A percentile compares a stretch with the other conserved stretches of the same genome.
Evolutionary conservation across 228 moss, liverwort and hornwort genomes (phyloP).

Genomic region (Sphagnum fallax): DNA sequence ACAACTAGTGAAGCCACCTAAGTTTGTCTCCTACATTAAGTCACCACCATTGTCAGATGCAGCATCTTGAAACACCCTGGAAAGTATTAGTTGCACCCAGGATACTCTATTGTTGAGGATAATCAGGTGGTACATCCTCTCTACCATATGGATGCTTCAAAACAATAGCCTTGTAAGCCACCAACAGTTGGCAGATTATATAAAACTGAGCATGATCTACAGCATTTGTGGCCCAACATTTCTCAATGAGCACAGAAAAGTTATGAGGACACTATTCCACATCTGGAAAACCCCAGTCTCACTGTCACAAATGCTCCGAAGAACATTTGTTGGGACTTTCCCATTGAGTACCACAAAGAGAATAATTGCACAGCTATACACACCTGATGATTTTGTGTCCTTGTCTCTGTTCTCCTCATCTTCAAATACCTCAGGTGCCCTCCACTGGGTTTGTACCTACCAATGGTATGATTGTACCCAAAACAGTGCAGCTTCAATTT

Average conservation of each 20-base stretch:
- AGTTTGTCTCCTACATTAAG: no score
- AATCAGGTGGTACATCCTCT: no score
- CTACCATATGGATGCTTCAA: constrained; percentile 8
- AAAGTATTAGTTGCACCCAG: no score
- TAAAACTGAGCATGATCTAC: constrained; percentile 25
- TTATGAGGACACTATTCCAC: constrained; percentile 18
- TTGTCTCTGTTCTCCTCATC: constrained; percentile 11
- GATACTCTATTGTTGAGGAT: no score
- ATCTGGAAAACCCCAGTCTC: constrained; percentile 20
- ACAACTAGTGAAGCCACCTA: no score
- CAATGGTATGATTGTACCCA: no score
- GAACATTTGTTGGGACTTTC: constrained; percentile 18
- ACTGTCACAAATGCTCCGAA: constrained; percentile 29
- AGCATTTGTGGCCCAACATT: constrained; percentile 35
- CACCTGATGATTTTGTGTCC: constrained; percentile 34
- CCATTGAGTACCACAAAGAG: constrained; percentile 40
- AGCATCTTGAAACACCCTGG: no score
- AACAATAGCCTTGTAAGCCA: constrained; percentile 30
- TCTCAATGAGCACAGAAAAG: constrained; percentile 22
- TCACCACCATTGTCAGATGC: no score
- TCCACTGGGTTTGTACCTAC: constrained; percentile 13
- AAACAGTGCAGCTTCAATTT: constrained; percentile 12
- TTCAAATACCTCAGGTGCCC: constrained; percentile 27
- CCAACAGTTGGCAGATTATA: constrained; percentile 34
- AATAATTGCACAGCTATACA: constrained; percentile 48